phyloP scores from a whole-genome alignment of 257 asterid species.

The Penstemon newberryi region DNA sequence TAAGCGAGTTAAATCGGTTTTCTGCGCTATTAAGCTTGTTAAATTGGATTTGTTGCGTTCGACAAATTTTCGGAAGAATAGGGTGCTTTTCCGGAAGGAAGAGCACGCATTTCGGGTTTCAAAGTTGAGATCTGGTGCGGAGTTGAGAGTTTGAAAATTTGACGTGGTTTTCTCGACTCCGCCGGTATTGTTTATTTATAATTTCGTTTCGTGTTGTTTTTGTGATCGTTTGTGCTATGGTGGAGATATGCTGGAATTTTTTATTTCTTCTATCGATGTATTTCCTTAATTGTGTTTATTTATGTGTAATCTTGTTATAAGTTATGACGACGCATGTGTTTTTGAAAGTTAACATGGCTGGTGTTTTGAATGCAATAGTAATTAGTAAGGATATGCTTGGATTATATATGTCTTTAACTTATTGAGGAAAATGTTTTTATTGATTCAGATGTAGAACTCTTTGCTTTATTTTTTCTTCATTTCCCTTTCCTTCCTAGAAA shows the following conservation, averaged over 20 bases:
- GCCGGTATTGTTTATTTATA: conserved; percentile 23
- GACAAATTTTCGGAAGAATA: not conserved
- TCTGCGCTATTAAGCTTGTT: conserved; percentile 12
- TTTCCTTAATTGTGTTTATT: no score
- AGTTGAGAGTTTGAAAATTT: conserved; percentile 32
- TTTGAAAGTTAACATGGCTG: not conserved
- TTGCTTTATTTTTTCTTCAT: not conserved
- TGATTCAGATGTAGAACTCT: not conserved
- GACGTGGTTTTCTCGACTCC: conserved; percentile 30
- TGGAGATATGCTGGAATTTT: not conserved
- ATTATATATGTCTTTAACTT: no score
- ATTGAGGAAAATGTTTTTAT: not conserved
- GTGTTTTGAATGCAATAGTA: not conserved
- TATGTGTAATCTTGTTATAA: not conserved
- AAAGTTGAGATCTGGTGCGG: conserved; percentile 34
- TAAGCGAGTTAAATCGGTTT: no score
- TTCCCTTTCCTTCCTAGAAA: not conserved
- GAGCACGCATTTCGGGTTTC: conserved; percentile 19
- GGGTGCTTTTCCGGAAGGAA: conserved; percentile 1
- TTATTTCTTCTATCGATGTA: no score
- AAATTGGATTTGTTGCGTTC: conserved; percentile 18
- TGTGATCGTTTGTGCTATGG: conserved; percentile 10
- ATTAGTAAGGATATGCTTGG: not conserved
- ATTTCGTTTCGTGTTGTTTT: not conserved
- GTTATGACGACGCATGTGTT: no score